A percentile compares a stretch with the other conserved stretches of the same genome.
Evolutionary conservation across 371 early-diverging fungal species (phyloP).

Genomic region (Mucor plumbeus): DNA sequence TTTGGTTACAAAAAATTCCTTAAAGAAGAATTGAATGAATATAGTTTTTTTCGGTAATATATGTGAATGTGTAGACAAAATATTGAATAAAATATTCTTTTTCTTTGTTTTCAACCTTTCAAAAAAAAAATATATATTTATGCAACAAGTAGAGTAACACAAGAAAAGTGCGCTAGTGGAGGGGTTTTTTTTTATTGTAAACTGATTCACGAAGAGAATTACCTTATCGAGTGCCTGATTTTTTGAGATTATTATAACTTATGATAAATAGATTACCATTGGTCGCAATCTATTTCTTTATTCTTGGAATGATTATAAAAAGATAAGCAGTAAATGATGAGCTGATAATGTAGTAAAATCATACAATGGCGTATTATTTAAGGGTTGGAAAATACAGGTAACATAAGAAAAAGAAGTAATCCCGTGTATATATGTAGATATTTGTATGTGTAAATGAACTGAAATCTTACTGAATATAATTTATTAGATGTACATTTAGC

Average conservation of each 20-base stretch:
- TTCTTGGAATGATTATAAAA: neutral
- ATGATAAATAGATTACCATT: neutral
- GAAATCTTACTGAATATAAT: too few species aligned
- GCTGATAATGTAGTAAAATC: neutral
- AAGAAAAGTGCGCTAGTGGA: neutral
- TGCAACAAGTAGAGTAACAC: constrained; percentile 4
- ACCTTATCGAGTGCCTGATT: constrained; percentile 4
- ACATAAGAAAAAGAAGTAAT: too few species aligned
- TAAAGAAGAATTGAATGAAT: neutral
- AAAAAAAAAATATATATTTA: neutral
- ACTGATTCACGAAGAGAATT: constrained; percentile 3
- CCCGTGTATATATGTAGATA: too few species aligned
- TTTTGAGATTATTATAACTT: neutral
- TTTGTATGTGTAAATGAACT: too few species aligned
- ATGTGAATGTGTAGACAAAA: too few species aligned
- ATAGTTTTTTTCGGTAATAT: too few species aligned
- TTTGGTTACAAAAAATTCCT: neutral
- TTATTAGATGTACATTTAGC: too few species aligned
- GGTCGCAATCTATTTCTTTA: neutral
- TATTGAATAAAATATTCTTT: too few species aligned
- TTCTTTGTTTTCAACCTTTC: too few species aligned
- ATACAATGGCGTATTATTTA: neutral
- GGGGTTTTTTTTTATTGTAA: neutral
- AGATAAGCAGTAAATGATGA: neutral
- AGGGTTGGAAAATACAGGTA: too few species aligned